Conservation (phyloP, 1,284 basidiomycete genomes). For the Psilocybe mexicana region DNA sequence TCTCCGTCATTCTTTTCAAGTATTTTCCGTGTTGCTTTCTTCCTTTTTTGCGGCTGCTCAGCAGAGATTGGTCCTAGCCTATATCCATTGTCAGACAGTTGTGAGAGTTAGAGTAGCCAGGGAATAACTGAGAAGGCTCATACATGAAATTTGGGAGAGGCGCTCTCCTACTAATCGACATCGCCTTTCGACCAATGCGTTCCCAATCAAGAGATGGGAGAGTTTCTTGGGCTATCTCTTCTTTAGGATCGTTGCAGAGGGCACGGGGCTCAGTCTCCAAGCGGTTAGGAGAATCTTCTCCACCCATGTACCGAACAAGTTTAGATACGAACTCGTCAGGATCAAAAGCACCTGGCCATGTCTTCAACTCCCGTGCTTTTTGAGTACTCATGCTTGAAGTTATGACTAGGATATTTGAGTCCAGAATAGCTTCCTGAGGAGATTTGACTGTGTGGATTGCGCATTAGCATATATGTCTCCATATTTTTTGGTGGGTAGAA, state of each 20-base stretch:
- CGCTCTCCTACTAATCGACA: constrained; percentile 73
- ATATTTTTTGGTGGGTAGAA: constrained; percentile 25
- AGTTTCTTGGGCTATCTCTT: constrained; percentile 43
- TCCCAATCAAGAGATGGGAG: constrained; percentile 64
- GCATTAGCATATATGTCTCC: not conserved
- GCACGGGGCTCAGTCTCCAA: constrained; percentile 34
- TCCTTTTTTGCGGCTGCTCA: constrained; percentile 69
- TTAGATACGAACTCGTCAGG: constrained; percentile 80
- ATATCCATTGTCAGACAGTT: too few species aligned
- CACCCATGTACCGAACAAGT: constrained; percentile 72
- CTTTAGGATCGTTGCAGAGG: constrained; percentile 47
- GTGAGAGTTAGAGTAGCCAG: not conserved
- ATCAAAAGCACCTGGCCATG: constrained; percentile 80
- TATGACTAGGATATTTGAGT: constrained; percentile 71
- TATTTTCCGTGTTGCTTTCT: constrained; percentile 57
- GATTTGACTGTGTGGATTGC: constrained; percentile 57
- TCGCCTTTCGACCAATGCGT: constrained; percentile 69
- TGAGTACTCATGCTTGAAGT: constrained; percentile 73
- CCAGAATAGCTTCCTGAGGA: constrained; percentile 78
- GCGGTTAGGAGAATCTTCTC: constrained; percentile 38
- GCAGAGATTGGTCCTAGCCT: constrained; percentile 80
- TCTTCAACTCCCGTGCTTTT: constrained; percentile 83
- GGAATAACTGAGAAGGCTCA: constrained; percentile 22
- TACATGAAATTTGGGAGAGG: constrained; percentile 82
- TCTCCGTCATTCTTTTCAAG: constrained; percentile 74